Percentiles rank a stretch among this genome's conserved stretches.
These are phyloP conservation scores for Vanderwaltozyma polyspora DNA, from an alignment of 805 yeast genomes.

Conservation along the genomic window DNA sequence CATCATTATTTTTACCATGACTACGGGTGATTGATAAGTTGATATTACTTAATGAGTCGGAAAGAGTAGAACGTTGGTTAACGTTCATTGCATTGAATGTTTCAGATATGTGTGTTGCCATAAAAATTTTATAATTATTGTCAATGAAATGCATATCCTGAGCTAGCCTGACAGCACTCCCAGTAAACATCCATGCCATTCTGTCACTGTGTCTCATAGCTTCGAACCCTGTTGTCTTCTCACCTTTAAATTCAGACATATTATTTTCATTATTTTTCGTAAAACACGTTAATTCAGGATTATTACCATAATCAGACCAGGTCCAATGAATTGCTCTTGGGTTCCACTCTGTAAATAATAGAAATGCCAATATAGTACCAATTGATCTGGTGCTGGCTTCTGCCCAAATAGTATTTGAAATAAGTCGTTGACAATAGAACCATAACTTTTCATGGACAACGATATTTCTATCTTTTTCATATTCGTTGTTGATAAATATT, in stretches of 20 bases:
- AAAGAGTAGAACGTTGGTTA: slow-evolving; percentile 67
- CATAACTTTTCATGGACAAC: slow-evolving; percentile 71
- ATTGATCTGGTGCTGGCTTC: slow-evolving; percentile 80
- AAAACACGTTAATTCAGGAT: slow-evolving; percentile 28
- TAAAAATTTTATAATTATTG: slow-evolving; percentile 56
- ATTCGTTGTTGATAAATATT: slow-evolving; percentile 6
- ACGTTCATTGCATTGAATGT: slow-evolving; percentile 72
- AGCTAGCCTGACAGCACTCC: slow-evolving; percentile 75
- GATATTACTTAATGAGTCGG: slow-evolving; percentile 59
- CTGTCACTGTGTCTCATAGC: slow-evolving; percentile 81
- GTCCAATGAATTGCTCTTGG: slow-evolving; percentile 89
- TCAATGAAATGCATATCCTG: slow-evolving; percentile 79
- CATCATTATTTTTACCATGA: neutral
- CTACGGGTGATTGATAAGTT: slow-evolving; percentile 22
- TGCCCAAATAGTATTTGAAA: slow-evolving; percentile 87
- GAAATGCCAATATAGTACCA: slow-evolving; percentile 76
- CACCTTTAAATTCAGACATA: slow-evolving; percentile 21
- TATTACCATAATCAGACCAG: slow-evolving; percentile 73
- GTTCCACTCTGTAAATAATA: slow-evolving; percentile 88
- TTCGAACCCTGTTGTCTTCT: slow-evolving; percentile 59
- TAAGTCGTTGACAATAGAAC: slow-evolving; percentile 70
- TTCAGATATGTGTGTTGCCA: slow-evolving; percentile 80
- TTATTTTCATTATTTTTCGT: slow-evolving; percentile 3
- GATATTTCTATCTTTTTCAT: slow-evolving; percentile 32
- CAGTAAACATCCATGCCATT: slow-evolving; percentile 90